A percentile compares a stretch with the other conserved stretches of the same genome.
Evolutionary conservation across 192 early-diverging fungal species (phyloP).

Genomic region (Linnemannia elongata): DNA sequence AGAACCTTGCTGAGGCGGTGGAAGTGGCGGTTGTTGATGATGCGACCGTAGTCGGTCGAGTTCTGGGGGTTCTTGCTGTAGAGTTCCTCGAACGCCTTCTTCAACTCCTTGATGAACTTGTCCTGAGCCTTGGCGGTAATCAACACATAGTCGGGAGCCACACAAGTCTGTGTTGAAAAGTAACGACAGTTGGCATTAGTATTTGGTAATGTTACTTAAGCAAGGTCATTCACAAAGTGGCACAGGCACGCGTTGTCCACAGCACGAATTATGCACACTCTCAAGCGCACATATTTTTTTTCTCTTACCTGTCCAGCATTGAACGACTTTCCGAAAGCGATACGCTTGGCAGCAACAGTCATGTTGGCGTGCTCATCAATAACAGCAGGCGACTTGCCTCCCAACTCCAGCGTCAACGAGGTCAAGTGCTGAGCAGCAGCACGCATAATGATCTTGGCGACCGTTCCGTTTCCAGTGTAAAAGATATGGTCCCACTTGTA

Average conservation of each 20-base stretch:
- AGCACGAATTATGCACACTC: too few relatives aligned
- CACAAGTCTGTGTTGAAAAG: constrained; percentile 73
- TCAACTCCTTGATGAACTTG: constrained; percentile 70
- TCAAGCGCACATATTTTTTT: too few relatives aligned
- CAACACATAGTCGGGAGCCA: constrained; percentile 90
- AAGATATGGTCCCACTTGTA: constrained; percentile 92
- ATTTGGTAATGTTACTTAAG: neutral
- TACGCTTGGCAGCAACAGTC: constrained; percentile 74
- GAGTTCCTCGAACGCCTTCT: constrained; percentile 56
- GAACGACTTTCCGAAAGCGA: constrained; percentile 88
- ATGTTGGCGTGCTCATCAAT: constrained; percentile 81
- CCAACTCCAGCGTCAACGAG: constrained; percentile 91
- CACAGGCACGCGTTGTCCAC: neutral
- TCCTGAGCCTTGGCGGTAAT: constrained; percentile 71
- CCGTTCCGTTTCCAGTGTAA: constrained; percentile 89
- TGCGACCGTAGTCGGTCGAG: constrained; percentile 73
- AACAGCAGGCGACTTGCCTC: constrained; percentile 87
- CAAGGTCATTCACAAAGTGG: neutral
- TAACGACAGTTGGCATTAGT: neutral
- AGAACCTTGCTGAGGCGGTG: constrained; percentile 74
- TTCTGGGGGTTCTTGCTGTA: constrained; percentile 64
- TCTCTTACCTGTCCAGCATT: constrained; percentile 86
- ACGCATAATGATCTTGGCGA: constrained; percentile 87
- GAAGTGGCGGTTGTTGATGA: constrained; percentile 80
- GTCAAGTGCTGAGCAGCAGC: constrained; percentile 91